A percentile compares a stretch with the other conserved stretches of the same genome.
Evolutionary conservation across 768 basidiomycete species (phyloP).

Genomic region (Strobilomyces dryophilus): DNA sequence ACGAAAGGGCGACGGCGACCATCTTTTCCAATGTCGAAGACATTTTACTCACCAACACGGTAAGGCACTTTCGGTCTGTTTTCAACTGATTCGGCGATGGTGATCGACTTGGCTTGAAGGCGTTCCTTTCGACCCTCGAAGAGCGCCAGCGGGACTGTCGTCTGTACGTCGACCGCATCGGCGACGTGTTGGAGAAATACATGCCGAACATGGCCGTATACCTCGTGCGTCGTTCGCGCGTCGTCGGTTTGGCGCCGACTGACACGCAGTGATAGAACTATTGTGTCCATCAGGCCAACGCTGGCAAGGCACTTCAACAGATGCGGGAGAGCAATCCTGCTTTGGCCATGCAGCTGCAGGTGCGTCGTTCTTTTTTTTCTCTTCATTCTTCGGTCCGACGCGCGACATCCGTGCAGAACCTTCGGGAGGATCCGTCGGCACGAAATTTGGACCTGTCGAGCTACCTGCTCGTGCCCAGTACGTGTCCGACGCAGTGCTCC

Average conservation of each 20-base stretch:
- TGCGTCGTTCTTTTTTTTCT: slow-evolving; percentile 26
- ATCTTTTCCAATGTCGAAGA: slow-evolving; percentile 96
- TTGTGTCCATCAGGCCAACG: slow-evolving; percentile 83
- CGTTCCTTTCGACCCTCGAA: slow-evolving; percentile 85
- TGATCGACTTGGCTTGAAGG: slow-evolving; percentile 33
- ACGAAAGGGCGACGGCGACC: slow-evolving; percentile 70
- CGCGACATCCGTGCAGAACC: slow-evolving; percentile 39
- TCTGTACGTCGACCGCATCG: slow-evolving; percentile 86
- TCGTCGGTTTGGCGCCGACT: no score
- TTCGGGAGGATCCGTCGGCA: slow-evolving; percentile 73
- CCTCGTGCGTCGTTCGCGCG: slow-evolving; percentile 44
- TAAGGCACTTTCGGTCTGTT: slow-evolving; percentile 31
- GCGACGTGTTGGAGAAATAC: slow-evolving; percentile 75
- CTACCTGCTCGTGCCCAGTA: slow-evolving; percentile 89
- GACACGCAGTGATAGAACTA: slow-evolving; percentile 53
- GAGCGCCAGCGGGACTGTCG: slow-evolving; percentile 88
- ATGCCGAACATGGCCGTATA: slow-evolving; percentile 79
- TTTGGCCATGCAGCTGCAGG: slow-evolving; percentile 65
- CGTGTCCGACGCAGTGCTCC: slow-evolving; percentile 20
- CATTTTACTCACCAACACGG: slow-evolving; percentile 83
- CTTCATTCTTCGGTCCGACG: background rate
- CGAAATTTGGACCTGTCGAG: slow-evolving; percentile 87
- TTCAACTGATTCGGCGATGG: background rate
- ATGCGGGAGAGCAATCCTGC: slow-evolving; percentile 64
- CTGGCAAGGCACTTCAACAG: slow-evolving; percentile 72